A percentile compares a stretch with the other conserved stretches of the same genome.
Evolutionary conservation across 2,329 filamentous ascomycete species (phyloP).

Genomic region (Neopestalotiopsis rosae): DNA sequence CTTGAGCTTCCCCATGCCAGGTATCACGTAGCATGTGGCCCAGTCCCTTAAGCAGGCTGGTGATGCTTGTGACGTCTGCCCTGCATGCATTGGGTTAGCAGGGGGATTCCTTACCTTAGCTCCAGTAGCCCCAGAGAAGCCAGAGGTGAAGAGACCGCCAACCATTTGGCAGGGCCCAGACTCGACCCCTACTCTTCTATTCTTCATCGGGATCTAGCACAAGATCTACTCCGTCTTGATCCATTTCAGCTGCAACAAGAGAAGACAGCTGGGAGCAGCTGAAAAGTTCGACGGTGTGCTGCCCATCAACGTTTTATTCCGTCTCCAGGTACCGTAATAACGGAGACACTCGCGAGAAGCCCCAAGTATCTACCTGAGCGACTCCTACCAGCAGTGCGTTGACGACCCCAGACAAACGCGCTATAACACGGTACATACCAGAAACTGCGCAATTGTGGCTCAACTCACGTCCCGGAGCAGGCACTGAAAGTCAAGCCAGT

Average conservation of each 20-base stretch:
- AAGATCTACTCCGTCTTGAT: not conserved
- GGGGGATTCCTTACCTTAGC: not conserved
- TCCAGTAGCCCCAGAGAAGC: too few relatives aligned
- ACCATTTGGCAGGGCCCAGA: not conserved
- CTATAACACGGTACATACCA: not conserved
- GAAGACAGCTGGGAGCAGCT: not conserved
- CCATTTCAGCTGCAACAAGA: not conserved
- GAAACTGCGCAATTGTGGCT: not conserved
- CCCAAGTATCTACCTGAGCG: not conserved
- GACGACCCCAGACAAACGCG: not conserved
- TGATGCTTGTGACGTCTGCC: constrained; percentile 1
- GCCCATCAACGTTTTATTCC: not conserved
- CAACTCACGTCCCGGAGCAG: not conserved
- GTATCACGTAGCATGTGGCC: not conserved
- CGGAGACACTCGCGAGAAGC: not conserved
- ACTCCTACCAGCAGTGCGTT: not conserved
- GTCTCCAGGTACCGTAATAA: not conserved
- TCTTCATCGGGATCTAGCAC: not conserved
- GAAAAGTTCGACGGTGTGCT: not conserved
- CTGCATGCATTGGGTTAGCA: not conserved
- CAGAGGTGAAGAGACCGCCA: too few relatives aligned
- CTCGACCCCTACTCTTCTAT: not conserved
- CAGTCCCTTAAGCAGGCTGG: not conserved
- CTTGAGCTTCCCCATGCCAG: not conserved
- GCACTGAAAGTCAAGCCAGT: too few relatives aligned